Percentiles rank a stretch among this genome's conserved stretches.
phyloP scores from a whole-genome alignment of 2,329 filamentous ascomycete species.

The Grosmannia huntii region DNA sequence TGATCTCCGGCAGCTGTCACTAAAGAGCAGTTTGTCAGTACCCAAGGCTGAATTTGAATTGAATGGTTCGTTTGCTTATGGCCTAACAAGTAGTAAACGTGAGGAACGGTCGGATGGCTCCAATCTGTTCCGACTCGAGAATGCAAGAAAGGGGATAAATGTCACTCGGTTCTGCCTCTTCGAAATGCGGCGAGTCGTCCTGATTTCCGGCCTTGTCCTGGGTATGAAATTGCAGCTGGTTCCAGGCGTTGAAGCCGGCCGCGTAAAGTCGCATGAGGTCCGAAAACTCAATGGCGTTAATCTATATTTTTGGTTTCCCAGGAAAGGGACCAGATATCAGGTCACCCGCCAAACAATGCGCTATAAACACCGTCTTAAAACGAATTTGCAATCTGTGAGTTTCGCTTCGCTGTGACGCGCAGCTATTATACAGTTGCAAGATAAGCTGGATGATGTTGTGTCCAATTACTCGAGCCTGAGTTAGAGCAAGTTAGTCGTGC shows the following conservation, averaged over 20 bases:
- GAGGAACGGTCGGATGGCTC: slow-evolving; percentile 21
- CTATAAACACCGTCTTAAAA: not conserved
- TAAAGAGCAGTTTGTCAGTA: slow-evolving; percentile 5
- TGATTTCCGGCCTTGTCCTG: not conserved
- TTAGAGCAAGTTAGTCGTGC: too few relatives aligned
- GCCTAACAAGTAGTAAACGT: slow-evolving; percentile 34
- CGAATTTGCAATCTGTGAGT: not conserved
- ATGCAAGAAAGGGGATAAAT: slow-evolving; percentile 29
- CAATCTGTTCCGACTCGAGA: slow-evolving; percentile 23
- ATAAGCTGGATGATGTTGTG: too few relatives aligned
- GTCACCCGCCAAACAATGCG: not conserved
- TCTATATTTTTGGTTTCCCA: not conserved
- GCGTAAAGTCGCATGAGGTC: slow-evolving; percentile 36
- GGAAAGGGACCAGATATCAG: not conserved
- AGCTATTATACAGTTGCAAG: too few relatives aligned
- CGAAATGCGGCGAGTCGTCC: not conserved
- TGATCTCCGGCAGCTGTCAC: slow-evolving; percentile 1
- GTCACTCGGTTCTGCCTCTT: slow-evolving; percentile 29
- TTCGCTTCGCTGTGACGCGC: too few relatives aligned
- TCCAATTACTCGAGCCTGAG: too few relatives aligned
- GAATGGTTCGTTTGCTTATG: not conserved
- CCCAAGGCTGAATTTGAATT: too few relatives aligned
- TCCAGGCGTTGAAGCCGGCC: slow-evolving; percentile 46
- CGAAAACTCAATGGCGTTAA: not conserved
- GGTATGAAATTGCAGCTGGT: slow-evolving; percentile 31